These are phyloP conservation scores for Knoxdaviesia capensis DNA, from an alignment of 2,329 filamentous ascomycete species.

Conservation along the genomic window DNA sequence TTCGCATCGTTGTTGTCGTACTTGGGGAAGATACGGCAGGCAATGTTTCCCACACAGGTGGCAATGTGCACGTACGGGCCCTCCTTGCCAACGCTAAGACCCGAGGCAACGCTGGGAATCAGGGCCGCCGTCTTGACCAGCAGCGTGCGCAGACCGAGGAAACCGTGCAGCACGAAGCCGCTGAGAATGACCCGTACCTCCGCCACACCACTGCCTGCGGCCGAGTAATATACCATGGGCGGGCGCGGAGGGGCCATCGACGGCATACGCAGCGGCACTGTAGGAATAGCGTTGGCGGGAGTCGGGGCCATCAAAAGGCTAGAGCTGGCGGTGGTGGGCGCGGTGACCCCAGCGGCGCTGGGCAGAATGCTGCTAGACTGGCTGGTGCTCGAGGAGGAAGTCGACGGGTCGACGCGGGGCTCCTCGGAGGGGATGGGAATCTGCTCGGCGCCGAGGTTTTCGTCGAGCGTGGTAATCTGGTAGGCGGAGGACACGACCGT, in stretches of 20 bases:
- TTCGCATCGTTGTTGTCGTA: slow-evolving; percentile 92
- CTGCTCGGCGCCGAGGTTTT: slow-evolving; percentile 61
- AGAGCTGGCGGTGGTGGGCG: slow-evolving; percentile 10
- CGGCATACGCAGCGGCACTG: too few species aligned
- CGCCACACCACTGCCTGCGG: slow-evolving; percentile 86
- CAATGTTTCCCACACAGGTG: slow-evolving; percentile 86
- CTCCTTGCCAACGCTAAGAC: slow-evolving; percentile 85
- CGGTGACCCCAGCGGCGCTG: slow-evolving; percentile 12
- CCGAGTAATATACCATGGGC: slow-evolving; percentile 87
- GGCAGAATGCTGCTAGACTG: neutral
- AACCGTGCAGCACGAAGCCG: slow-evolving; percentile 90
- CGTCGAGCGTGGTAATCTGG: slow-evolving; percentile 72
- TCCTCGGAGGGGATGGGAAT: slow-evolving; percentile 17
- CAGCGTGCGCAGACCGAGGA: slow-evolving; percentile 73
- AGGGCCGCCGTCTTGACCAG: slow-evolving; percentile 68
- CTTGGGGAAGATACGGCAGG: slow-evolving; percentile 81
- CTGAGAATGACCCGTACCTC: slow-evolving; percentile 97
- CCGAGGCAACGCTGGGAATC: slow-evolving; percentile 77
- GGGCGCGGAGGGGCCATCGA: slow-evolving; percentile 17
- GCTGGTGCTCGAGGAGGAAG: slow-evolving; percentile 3
- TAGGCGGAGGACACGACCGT: slow-evolving; percentile 82
- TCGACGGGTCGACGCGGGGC: slow-evolving; percentile 15
- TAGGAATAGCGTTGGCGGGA: too few species aligned
- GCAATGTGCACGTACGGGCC: slow-evolving; percentile 95
- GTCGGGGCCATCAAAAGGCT: too few species aligned